Conservation (phyloP, 2,329 filamentous ascomycete genomes). For the Didymella pomorum region DNA sequence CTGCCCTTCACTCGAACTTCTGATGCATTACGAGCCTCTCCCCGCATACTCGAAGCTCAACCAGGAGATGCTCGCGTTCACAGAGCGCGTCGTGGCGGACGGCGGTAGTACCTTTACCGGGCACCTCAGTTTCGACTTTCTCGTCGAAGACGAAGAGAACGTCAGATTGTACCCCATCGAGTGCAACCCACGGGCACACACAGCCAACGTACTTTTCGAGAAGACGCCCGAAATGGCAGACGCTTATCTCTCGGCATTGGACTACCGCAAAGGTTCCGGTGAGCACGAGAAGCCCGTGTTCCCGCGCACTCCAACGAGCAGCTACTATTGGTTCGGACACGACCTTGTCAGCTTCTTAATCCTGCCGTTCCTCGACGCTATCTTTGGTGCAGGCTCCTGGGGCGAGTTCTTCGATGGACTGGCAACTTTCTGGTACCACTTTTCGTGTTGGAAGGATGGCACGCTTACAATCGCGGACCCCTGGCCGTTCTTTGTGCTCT, state of each 20-base stretch:
- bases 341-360: constrained; percentile 64
- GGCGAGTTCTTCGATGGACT: constrained; percentile 36
- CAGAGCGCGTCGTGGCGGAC: constrained; percentile 62
- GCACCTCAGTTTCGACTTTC: constrained; percentile 76
- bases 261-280: constrained; percentile 24
- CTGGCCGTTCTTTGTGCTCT: constrained; percentile 60
- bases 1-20: constrained; percentile 68
- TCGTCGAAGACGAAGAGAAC: constrained; percentile 59
- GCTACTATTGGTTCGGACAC: constrained; percentile 73
- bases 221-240: constrained; percentile 39
- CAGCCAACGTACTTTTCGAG: constrained; percentile 69
- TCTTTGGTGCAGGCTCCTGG: constrained; percentile 29
- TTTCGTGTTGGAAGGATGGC: constrained; percentile 59
- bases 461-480: constrained; percentile 61
- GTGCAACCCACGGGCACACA: constrained; percentile 75
- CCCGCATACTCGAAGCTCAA: constrained; percentile 63
- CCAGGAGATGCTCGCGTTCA: constrained; percentile 70
- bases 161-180: constrained; percentile 70
- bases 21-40: constrained; percentile 72
- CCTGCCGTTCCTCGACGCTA: constrained; percentile 42
- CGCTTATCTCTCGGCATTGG: constrained; percentile 39
- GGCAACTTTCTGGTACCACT: constrained; percentile 51
- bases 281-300: constrained; percentile 25
- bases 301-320: constrained; percentile 32
- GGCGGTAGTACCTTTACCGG: constrained; percentile 66